Percentiles rank a stretch among this genome's conserved stretches.
Evolutionary conservation across 805 yeast species (phyloP).

Genomic region (Zygoascus ofunaensis): DNA sequence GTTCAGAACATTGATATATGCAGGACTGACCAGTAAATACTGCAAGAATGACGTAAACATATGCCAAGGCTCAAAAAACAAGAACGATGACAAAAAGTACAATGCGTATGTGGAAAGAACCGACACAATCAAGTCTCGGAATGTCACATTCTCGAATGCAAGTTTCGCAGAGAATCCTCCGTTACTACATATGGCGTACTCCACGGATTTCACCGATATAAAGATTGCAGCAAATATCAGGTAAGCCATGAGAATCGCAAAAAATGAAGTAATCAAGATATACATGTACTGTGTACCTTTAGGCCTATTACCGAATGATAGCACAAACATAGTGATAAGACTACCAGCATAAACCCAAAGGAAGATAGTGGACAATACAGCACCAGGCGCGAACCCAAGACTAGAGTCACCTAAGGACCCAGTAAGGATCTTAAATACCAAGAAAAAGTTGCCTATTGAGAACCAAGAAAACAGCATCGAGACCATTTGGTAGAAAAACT

Average conservation of each 20-base stretch:
- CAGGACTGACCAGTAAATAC: constrained; percentile 30
- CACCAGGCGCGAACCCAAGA: constrained; percentile 62
- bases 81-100: constrained; percentile 65
- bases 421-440: constrained; percentile 83
- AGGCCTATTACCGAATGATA: constrained; percentile 91
- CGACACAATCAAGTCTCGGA: constrained; percentile 83
- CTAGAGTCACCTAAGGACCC: constrained; percentile 59
- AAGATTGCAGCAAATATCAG: constrained; percentile 81
- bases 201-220: constrained; percentile 65
- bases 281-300: constrained; percentile 79
- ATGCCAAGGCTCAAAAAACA: constrained; percentile 87
- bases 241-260: constrained; percentile 82
- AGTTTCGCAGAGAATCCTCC: constrained; percentile 32
- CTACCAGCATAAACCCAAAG: constrained; percentile 80
- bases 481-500: constrained; percentile 68
- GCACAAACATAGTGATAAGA: constrained; percentile 73
- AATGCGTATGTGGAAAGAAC: constrained; percentile 74
- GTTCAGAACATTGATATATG: constrained; percentile 40
- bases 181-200: constrained; percentile 41
- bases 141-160: constrained; percentile 58
- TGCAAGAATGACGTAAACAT: constrained; percentile 54
- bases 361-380: constrained; percentile 64
- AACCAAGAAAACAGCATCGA: constrained; percentile 84
- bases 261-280: constrained; percentile 60
- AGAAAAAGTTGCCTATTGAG: constrained; percentile 78